Evolutionary conservation across 768 basidiomycete genomes (phyloP).

Genomic region (Amanita exitialis): DNA sequence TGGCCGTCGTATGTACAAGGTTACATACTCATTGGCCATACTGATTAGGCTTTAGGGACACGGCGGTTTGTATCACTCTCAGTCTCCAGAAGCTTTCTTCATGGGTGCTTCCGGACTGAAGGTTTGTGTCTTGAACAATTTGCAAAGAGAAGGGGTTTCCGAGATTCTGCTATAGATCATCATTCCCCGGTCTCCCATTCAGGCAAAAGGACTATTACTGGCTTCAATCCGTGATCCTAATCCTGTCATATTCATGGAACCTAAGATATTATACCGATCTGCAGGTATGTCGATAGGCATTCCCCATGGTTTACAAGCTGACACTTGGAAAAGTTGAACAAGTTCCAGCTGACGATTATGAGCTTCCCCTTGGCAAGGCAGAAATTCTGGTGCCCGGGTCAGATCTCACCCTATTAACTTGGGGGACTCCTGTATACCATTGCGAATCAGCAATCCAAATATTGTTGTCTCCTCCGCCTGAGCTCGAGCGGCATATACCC

Average conservation of each 20-base stretch:
- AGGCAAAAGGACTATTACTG: constrained; percentile 89
- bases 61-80: constrained; percentile 89
- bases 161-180: constrained; percentile 40
- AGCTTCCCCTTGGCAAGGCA: constrained; percentile 74
- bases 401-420: constrained; percentile 85
- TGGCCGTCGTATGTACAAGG: constrained; percentile 61
- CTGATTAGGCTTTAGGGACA: constrained; percentile 37
- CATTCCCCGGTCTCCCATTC: constrained; percentile 89
- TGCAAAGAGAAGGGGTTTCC: background rate
- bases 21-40: background rate
- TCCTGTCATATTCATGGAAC: constrained; percentile 93
- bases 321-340: constrained; percentile 57
- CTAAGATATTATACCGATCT: constrained; percentile 87
- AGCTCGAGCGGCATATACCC: constrained; percentile 59
- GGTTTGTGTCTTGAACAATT: constrained; percentile 25
- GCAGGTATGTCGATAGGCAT: constrained; percentile 35
- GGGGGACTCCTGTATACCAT: constrained; percentile 91
- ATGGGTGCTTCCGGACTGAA: constrained; percentile 86
- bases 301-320: background rate
- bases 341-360: constrained; percentile 82
- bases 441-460: constrained; percentile 79
- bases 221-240: constrained; percentile 87
- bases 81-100: constrained; percentile 93
- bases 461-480: constrained; percentile 53
- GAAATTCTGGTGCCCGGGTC: constrained; percentile 66